These are phyloP conservation scores for Paraphaeosphaeria minitans DNA, from an alignment of 2,329 filamentous ascomycete species.

Conservation along the genomic window DNA sequence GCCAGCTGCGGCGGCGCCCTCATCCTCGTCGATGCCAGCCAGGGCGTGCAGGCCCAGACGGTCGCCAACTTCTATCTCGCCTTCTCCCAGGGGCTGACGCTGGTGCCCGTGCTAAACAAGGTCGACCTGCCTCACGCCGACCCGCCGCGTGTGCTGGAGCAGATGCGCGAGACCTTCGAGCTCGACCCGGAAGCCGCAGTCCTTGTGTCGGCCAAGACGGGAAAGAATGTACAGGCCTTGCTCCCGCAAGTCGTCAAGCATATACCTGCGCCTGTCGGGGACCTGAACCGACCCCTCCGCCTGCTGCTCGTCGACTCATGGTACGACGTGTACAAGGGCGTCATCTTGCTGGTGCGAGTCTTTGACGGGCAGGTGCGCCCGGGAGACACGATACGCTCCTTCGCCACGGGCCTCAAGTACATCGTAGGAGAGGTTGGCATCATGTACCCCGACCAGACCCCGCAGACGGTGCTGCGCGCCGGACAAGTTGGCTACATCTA, in stretches of 20 bases:
- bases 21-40: constrained; percentile 91
- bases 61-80: constrained; percentile 98
- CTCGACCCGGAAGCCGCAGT: constrained; percentile 76
- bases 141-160: constrained; percentile 80
- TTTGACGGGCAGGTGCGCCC: constrained; percentile 86
- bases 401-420: constrained; percentile 88
- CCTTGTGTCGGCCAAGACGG: constrained; percentile 91
- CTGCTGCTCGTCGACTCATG: constrained; percentile 95
- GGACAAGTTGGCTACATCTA: constrained; percentile 96
- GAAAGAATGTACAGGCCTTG: constrained; percentile 81
- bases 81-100: constrained; percentile 83
- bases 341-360: constrained; percentile 85
- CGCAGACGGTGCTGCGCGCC: constrained; percentile 79
- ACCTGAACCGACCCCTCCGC: constrained; percentile 73
- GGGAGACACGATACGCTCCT: constrained; percentile 84
- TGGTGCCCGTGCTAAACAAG: constrained; percentile 96
- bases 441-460: constrained; percentile 86
- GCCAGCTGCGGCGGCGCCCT: constrained; percentile 93
- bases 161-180: constrained; percentile 87
- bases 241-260: constrained; percentile 84
- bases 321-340: constrained; percentile 96
- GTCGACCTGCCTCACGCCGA: constrained; percentile 92
- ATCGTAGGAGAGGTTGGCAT: constrained; percentile 96
- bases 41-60: constrained; percentile 96
- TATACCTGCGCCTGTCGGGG: constrained; percentile 80